These are phyloP conservation scores for Penicillium egyptiacum DNA, from an alignment of 495 filamentous ascomycete species.

Conservation along the genomic window DNA sequence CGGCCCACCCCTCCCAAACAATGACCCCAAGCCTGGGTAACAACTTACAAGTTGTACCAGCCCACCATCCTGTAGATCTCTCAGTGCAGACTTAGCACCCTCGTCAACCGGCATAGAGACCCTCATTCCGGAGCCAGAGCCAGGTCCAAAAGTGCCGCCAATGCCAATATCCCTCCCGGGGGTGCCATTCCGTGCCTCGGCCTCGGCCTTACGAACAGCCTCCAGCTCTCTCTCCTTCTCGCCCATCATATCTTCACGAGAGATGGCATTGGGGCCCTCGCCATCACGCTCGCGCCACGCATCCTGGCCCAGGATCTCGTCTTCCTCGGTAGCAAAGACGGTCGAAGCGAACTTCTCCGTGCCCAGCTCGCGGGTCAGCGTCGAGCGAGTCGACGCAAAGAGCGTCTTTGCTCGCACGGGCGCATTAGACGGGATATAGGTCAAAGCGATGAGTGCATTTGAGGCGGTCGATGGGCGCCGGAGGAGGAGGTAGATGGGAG, in stretches of 20 bases:
- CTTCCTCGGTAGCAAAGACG: slow-evolving; percentile 73
- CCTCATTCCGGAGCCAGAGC: slow-evolving; percentile 55
- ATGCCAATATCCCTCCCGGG: slow-evolving; percentile 53
- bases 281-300: slow-evolving; percentile 78
- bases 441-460: slow-evolving; percentile 67
- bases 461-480: slow-evolving; percentile 57
- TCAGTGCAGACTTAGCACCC: slow-evolving; percentile 65
- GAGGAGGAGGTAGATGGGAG: slow-evolving; percentile 81
- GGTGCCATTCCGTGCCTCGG: slow-evolving; percentile 72
- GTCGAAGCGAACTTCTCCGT: slow-evolving; percentile 83
- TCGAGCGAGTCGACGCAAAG: slow-evolving; percentile 84
- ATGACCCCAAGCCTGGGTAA: neutral
- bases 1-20: neutral
- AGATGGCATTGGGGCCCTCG: slow-evolving; percentile 41
- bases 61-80: slow-evolving; percentile 54
- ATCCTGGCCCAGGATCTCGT: slow-evolving; percentile 60
- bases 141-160: slow-evolving; percentile 56
- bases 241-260: slow-evolving; percentile 69
- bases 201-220: slow-evolving; percentile 77
- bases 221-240: slow-evolving; percentile 81
- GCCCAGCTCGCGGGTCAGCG: slow-evolving; percentile 81
- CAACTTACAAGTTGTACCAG: slow-evolving; percentile 78
- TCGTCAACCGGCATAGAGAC: slow-evolving; percentile 67
- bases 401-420: slow-evolving; percentile 95
- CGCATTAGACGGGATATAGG: slow-evolving; percentile 87